Percentiles rank a stretch among this genome's conserved stretches.
phyloP scores from a whole-genome alignment of 1,139 yeast genomes.

The Groenewaldozyma sp. region DNA sequence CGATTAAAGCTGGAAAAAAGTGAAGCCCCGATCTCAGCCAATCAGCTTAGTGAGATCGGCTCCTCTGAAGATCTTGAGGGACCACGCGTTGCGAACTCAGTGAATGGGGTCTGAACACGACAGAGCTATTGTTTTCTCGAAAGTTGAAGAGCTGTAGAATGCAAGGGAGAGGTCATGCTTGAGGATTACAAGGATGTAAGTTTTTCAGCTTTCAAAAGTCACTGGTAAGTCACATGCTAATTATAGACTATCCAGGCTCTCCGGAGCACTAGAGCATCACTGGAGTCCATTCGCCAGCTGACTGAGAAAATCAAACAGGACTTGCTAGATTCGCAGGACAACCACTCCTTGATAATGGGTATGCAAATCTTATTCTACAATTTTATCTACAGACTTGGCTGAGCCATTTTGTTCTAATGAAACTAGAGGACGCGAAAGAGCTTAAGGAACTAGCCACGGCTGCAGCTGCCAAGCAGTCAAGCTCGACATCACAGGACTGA shows the following conservation, averaged over 20 bases:
- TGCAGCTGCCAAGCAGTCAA: background rate
- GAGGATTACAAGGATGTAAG: background rate
- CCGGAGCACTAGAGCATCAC: slow-evolving; percentile 13
- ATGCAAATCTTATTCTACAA: slow-evolving; percentile 1
- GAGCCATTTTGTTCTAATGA: background rate
- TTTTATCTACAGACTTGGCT: background rate
- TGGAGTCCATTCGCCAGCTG: slow-evolving; percentile 18
- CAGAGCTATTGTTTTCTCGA: no score
- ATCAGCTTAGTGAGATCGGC: no score
- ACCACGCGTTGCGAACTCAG: no score
- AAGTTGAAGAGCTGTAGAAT: no score
- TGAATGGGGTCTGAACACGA: no score
- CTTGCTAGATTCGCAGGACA: slow-evolving; percentile 15
- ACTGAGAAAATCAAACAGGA: slow-evolving; percentile 23
- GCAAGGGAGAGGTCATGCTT: no score
- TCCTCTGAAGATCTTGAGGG: no score
- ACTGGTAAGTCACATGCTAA: no score
- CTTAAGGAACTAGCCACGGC: slow-evolving; percentile 4
- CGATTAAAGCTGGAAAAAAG: no score
- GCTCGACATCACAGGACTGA: background rate
- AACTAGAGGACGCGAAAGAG: slow-evolving; percentile 7
- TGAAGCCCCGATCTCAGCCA: no score
- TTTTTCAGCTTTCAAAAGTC: background rate
- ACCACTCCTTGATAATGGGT: slow-evolving; percentile 16
- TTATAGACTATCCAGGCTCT: background rate